phyloP scores from a whole-genome alignment of 345 rosid genomes.

The Acer negundo region DNA sequence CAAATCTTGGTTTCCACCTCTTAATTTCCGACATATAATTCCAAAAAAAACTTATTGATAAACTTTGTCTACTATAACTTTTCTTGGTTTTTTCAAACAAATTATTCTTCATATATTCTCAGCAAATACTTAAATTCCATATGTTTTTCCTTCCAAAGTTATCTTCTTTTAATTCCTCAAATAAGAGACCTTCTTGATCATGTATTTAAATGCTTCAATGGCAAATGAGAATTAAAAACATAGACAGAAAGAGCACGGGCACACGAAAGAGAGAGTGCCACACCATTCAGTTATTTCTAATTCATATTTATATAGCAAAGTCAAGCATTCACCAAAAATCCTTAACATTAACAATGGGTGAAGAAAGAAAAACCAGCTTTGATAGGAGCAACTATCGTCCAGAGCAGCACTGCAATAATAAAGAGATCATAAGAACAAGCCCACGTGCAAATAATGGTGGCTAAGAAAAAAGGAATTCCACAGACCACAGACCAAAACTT shows the following conservation, averaged over 20 bases:
- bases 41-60: not conserved
- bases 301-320: not conserved
- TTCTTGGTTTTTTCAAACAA: not conserved
- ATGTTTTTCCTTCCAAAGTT: not conserved
- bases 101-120: slow-evolving; percentile 8
- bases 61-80: not conserved
- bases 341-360: too few species aligned
- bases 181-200: not conserved
- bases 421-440: not conserved
- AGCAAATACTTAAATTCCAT: slow-evolving; percentile 6
- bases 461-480: too few species aligned
- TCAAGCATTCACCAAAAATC: not conserved
- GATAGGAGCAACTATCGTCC: slow-evolving; percentile 91
- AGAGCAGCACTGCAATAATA: slow-evolving; percentile 76
- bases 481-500: too few species aligned
- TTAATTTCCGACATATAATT: slow-evolving; percentile 4
- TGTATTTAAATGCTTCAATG: not conserved
- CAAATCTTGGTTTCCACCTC: slow-evolving; percentile 4
- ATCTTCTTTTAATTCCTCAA: not conserved
- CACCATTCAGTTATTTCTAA: too few species aligned
- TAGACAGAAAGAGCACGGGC: too few species aligned
- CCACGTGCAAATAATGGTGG: not conserved
- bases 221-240: not conserved
- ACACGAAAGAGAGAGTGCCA: too few species aligned
- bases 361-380: slow-evolving; percentile 66